Evolutionary conservation across 352 stramenopile species (phyloP).

Genomic region (Phytopythium mirpurense): DNA sequence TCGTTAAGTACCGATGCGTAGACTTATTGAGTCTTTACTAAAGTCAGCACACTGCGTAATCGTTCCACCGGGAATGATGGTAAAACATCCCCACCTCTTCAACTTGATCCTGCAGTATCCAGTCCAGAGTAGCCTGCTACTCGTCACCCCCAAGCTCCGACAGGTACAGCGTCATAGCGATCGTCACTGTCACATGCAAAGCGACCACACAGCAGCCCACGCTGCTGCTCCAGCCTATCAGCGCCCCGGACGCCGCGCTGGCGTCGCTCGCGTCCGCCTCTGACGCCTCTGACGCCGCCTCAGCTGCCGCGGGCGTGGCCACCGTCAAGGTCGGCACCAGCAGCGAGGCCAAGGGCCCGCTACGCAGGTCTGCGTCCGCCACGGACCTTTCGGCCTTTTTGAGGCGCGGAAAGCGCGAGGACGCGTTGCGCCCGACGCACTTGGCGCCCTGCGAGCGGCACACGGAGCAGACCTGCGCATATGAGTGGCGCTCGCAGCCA

Average conservation of each 20-base stretch:
- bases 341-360: constrained; percentile 18
- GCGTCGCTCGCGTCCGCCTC: neutral
- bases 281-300: neutral
- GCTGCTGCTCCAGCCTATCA: neutral
- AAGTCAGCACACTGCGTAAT: neutral
- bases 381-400: constrained; percentile 16
- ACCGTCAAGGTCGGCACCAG: constrained; percentile 9
- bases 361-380: constrained; percentile 27
- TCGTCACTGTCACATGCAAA: neutral
- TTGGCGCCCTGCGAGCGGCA: constrained; percentile 31
- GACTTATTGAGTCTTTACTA: too few species aligned
- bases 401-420: constrained; percentile 43
- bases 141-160: too few species aligned
- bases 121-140: too few species aligned
- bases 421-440: constrained; percentile 30
- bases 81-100: too few species aligned
- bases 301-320: constrained; percentile 8
- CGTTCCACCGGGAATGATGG: neutral
- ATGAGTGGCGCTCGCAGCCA: constrained; percentile 50
- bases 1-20: too few species aligned
- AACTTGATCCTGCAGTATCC: too few species aligned
- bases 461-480: constrained; percentile 57
- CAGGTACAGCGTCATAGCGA: neutral
- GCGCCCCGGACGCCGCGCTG: neutral
- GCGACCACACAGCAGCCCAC: neutral